Conservation (phyloP, 768 basidiomycete species). For the Termitomyces sp. region DNA sequence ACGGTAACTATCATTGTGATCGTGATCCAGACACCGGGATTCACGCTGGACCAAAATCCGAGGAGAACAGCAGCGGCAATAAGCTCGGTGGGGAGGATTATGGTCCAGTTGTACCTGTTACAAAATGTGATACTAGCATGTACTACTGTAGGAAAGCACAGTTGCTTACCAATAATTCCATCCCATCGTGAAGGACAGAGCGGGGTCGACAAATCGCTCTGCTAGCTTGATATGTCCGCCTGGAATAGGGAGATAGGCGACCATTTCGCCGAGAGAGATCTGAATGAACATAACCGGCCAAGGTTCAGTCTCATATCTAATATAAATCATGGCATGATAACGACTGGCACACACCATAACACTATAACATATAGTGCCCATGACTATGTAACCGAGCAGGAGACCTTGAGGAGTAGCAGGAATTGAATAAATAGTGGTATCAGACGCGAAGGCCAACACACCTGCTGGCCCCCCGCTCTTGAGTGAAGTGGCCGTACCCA, state of each 20-base stretch:
- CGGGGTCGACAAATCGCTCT: slow-evolving; percentile 79
- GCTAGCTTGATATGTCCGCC: slow-evolving; percentile 80
- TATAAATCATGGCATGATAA: neutral
- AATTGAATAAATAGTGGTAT: neutral
- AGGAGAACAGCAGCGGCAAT: slow-evolving; percentile 75
- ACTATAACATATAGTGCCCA: slow-evolving; percentile 67
- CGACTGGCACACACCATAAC: slow-evolving; percentile 53
- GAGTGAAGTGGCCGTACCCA: slow-evolving; percentile 54
- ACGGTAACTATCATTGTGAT: slow-evolving; percentile 55
- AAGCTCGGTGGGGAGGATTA: slow-evolving; percentile 69
- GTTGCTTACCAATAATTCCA: slow-evolving; percentile 43
- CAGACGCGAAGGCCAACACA: slow-evolving; percentile 12
- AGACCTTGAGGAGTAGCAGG: slow-evolving; percentile 36
- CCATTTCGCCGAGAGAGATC: slow-evolving; percentile 72
- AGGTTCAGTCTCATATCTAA: neutral
- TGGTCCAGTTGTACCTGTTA: slow-evolving; percentile 54
- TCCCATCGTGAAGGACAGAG: slow-evolving; percentile 57
- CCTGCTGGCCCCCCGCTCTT: slow-evolving; percentile 67
- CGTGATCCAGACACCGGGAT: slow-evolving; percentile 77
- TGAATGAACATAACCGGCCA: slow-evolving; percentile 17
- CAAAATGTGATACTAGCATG: neutral
- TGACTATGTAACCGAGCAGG: slow-evolving; percentile 60
- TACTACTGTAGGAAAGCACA: neutral
- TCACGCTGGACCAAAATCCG: slow-evolving; percentile 62
- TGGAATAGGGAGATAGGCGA: slow-evolving; percentile 72